Evolutionary conservation across 495 filamentous ascomycete genomes (phyloP).

Genomic region (Oidiodendron maius): DNA sequence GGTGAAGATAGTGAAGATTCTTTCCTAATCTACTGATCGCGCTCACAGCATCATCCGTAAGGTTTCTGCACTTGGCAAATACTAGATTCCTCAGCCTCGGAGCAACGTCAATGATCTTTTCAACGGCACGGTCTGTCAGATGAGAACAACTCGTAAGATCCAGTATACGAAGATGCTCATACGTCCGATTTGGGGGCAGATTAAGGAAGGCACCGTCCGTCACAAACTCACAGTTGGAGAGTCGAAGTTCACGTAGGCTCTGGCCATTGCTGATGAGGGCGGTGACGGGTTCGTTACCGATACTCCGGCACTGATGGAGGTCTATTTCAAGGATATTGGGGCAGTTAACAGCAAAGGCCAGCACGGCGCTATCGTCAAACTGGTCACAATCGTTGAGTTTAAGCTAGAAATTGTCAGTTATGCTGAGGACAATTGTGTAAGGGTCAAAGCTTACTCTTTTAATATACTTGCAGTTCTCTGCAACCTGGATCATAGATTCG

Average conservation of each 20-base stretch:
- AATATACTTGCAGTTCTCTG: slow-evolving; percentile 75
- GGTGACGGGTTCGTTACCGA: slow-evolving; percentile 77
- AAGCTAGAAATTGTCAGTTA: slow-evolving; percentile 48
- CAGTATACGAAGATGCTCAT: slow-evolving; percentile 85
- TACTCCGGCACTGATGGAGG: slow-evolving; percentile 73
- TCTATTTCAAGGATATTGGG: slow-evolving; percentile 94
- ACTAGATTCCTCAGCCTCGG: slow-evolving; percentile 89
- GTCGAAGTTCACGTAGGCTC: slow-evolving; percentile 80
- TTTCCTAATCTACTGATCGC: slow-evolving; percentile 87
- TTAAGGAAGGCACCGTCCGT: slow-evolving; percentile 81
- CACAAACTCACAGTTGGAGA: slow-evolving; percentile 77
- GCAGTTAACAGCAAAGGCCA: slow-evolving; percentile 82
- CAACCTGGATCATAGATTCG: slow-evolving; percentile 74
- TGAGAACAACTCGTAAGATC: slow-evolving; percentile 84
- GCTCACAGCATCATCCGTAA: slow-evolving; percentile 85
- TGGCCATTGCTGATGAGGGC: slow-evolving; percentile 67
- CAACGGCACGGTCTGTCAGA: slow-evolving; percentile 78
- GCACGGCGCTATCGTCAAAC: slow-evolving; percentile 70
- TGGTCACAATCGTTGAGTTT: slow-evolving; percentile 89
- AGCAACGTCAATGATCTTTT: slow-evolving; percentile 77
- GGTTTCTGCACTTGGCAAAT: slow-evolving; percentile 84
- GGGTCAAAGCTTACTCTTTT: slow-evolving; percentile 62
- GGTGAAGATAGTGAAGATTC: slow-evolving; percentile 92
- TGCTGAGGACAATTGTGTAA: neutral
- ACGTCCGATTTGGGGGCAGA: slow-evolving; percentile 61